phyloP scores from a whole-genome alignment of 1,139 yeast genomes.

The Pneumocystis oryctolagi region DNA sequence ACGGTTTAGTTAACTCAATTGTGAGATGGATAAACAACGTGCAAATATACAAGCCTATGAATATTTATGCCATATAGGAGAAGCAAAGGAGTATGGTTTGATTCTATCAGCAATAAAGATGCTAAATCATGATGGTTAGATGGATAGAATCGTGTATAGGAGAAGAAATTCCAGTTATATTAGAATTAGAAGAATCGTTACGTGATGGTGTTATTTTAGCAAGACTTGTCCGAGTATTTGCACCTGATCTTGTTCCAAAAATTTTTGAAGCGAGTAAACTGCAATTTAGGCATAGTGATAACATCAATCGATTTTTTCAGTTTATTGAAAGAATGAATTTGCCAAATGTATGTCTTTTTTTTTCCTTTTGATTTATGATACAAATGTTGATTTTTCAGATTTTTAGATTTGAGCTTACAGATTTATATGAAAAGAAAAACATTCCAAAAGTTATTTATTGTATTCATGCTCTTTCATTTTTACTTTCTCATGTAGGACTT shows the following conservation, averaged over 20 bases:
- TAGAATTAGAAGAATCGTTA: constrained; percentile 47
- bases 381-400: neutral
- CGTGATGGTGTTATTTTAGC: constrained; percentile 81
- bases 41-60: constrained; percentile 47
- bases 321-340: constrained; percentile 56
- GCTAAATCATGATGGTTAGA: constrained; percentile 11
- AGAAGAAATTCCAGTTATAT: constrained; percentile 37
- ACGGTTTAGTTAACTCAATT: constrained; percentile 25
- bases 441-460: constrained; percentile 91
- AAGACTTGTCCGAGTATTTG: constrained; percentile 54
- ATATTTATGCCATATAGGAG: constrained; percentile 75
- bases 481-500: constrained; percentile 38
- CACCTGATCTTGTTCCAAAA: constrained; percentile 46
- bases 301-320: constrained; percentile 70
- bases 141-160: constrained; percentile 53
- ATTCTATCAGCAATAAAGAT: constrained; percentile 15
- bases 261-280: constrained; percentile 47
- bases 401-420: constrained; percentile 28
- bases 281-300: constrained; percentile 85
- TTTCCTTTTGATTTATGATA: neutral
- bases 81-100: constrained; percentile 42
- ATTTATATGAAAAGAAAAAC: constrained; percentile 80
- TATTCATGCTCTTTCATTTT: constrained; percentile 72
- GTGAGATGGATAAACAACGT: constrained; percentile 33
- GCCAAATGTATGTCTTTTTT: constrained; percentile 35